phyloP scores from a whole-genome alignment of 2,329 filamentous ascomycete genomes.

The Fusarium marasasianum region DNA sequence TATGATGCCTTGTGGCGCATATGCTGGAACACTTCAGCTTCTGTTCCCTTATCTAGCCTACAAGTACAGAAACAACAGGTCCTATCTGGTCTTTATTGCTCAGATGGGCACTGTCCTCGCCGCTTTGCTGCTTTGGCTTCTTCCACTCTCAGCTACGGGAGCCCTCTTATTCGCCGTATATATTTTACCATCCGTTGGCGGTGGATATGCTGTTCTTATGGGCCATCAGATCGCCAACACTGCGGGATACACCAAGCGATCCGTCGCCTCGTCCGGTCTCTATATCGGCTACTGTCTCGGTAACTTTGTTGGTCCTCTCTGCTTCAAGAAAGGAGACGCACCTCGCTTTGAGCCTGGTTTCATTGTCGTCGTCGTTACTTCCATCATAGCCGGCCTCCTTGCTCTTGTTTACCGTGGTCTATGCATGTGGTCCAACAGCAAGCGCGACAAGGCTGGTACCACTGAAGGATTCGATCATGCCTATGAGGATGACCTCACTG shows the following conservation, averaged over 20 bases:
- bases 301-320: slow-evolving; percentile 56
- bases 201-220: slow-evolving; percentile 59
- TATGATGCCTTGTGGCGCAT: slow-evolving; percentile 47
- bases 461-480: slow-evolving; percentile 62
- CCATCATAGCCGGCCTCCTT: slow-evolving; percentile 45
- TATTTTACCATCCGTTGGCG: slow-evolving; percentile 39
- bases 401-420: slow-evolving; percentile 55
- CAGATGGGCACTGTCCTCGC: slow-evolving; percentile 53
- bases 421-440: slow-evolving; percentile 55
- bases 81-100: slow-evolving; percentile 52
- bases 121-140: slow-evolving; percentile 28
- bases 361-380: slow-evolving; percentile 49
- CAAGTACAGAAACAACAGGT: slow-evolving; percentile 46
- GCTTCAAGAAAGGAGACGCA: slow-evolving; percentile 52
- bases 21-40: slow-evolving; percentile 50
- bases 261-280: slow-evolving; percentile 57
- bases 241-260: slow-evolving; percentile 62
- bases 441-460: slow-evolving; percentile 53
- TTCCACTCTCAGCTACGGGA: slow-evolving; percentile 41
- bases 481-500: slow-evolving; percentile 62
- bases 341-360: slow-evolving; percentile 53
- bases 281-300: slow-evolving; percentile 62
- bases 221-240: slow-evolving; percentile 56
- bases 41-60: slow-evolving; percentile 53
- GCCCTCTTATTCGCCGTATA: slow-evolving; percentile 18